A percentile compares a stretch with the other conserved stretches of the same genome.
phyloP scores from a whole-genome alignment of 2,329 filamentous ascomycete genomes.

The Trichoderma harzianum region DNA sequence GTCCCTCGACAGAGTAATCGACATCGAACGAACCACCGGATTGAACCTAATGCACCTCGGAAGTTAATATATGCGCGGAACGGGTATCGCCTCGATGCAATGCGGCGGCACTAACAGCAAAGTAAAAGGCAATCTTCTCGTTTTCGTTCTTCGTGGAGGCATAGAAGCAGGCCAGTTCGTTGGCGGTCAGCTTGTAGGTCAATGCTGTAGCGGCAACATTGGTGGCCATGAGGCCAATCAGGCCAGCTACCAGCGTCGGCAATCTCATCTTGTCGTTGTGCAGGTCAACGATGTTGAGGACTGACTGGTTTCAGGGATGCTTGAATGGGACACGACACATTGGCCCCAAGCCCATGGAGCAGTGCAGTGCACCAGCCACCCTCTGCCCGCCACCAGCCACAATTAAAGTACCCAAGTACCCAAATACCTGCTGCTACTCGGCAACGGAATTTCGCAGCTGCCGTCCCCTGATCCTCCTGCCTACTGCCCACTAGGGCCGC shows the following conservation, averaged over 20 bases:
- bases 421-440: background rate
- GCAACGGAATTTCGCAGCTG: conserved; percentile 23
- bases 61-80: background rate
- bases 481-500: background rate
- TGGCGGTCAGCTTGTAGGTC: conserved; percentile 85
- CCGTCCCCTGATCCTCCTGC: conserved; percentile 17
- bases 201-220: conserved; percentile 81
- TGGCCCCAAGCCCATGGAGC: background rate
- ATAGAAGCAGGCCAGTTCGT: conserved; percentile 97
- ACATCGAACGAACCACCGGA: conserved; percentile 96
- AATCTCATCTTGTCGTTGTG: conserved; percentile 58
- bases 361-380: conserved; percentile 4
- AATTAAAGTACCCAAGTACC: no score
- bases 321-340: conserved; percentile 20
- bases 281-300: conserved; percentile 29
- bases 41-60: conserved; percentile 67
- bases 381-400: background rate
- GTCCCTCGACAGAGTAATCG: conserved; percentile 84
- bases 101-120: conserved; percentile 65
- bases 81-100: background rate
- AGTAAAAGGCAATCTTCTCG: conserved; percentile 96
- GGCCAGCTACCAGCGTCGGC: conserved; percentile 58
- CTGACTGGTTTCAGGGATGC: conserved; percentile 16
- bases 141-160: conserved; percentile 71
- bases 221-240: conserved; percentile 68